These are phyloP conservation scores for Lotmaria passim DNA, from an alignment of 208 protist species.

Conservation along the genomic window DNA sequence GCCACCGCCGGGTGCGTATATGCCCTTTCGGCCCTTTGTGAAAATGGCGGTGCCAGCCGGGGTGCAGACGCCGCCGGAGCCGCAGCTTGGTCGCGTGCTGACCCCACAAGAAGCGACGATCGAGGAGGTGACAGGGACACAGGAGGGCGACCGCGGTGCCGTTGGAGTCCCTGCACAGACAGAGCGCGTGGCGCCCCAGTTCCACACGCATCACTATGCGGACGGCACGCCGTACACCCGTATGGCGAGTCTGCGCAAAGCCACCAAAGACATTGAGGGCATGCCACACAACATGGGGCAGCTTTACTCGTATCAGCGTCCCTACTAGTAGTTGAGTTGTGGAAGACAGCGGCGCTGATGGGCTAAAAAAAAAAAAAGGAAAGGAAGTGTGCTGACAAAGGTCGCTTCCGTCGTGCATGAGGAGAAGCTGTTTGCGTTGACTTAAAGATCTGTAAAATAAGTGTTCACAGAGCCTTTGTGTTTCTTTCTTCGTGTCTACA, in stretches of 20 bases:
- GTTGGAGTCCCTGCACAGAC: no score
- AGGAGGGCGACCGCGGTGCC: neutral
- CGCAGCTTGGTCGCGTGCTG: constrained; percentile 42
- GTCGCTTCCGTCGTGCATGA: no score
- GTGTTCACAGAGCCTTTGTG: neutral
- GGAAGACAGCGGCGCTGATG: neutral
- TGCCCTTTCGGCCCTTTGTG: constrained; percentile 85
- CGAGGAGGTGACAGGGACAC: neutral
- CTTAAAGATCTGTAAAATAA: no score
- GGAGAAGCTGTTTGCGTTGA: no score
- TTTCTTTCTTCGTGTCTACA: neutral
- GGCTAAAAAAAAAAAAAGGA: constrained; percentile 18
- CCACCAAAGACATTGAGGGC: constrained; percentile 36
- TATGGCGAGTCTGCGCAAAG: constrained; percentile 29
- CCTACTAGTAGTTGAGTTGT: constrained; percentile 61
- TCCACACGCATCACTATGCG: constrained; percentile 29
- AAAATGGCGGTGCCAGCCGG: constrained; percentile 54
- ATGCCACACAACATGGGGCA: constrained; percentile 83
- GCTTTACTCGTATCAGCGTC: constrained; percentile 87
- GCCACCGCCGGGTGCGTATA: constrained; percentile 47
- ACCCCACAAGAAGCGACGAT: constrained; percentile 20
- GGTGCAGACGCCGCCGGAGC: constrained; percentile 56
- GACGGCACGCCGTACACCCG: constrained; percentile 40
- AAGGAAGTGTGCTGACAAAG: constrained; percentile 5
- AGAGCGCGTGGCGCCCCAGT: constrained; percentile 24